phyloP scores from a whole-genome alignment of 2,329 filamentous ascomycete genomes.

The Zasmidium cellare region DNA sequence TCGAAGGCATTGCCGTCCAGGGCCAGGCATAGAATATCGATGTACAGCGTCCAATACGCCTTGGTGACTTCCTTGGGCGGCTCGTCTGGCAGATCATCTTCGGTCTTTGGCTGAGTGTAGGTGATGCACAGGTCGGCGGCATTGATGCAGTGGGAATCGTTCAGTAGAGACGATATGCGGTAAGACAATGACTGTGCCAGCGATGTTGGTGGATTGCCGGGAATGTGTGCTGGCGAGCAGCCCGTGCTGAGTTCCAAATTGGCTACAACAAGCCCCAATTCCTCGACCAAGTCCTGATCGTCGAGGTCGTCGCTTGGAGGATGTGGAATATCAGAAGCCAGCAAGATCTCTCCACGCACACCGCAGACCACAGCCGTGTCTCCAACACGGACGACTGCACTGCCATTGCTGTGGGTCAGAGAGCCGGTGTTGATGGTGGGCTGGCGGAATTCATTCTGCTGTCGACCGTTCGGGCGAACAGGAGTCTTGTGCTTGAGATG shows the following conservation, averaged over 20 bases:
- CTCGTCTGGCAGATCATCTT: constrained; percentile 46
- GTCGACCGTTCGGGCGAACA: constrained; percentile 78
- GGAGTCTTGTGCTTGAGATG: constrained; percentile 71
- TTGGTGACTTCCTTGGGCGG: constrained; percentile 58
- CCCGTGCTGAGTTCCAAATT: constrained; percentile 93
- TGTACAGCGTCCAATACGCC: constrained; percentile 92
- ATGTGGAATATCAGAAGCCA: constrained; percentile 71
- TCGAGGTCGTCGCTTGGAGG: constrained; percentile 41
- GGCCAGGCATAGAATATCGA: constrained; percentile 92
- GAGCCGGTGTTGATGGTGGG: constrained; percentile 81
- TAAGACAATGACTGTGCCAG: constrained; percentile 85
- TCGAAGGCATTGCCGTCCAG: constrained; percentile 92
- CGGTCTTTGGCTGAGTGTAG: constrained; percentile 46
- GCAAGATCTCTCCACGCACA: constrained; percentile 80
- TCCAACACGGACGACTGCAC: constrained; percentile 81
- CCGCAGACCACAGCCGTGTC: constrained; percentile 96
- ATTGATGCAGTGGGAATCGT: constrained; percentile 67
- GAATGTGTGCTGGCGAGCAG: constrained; percentile 80
- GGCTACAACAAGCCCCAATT: constrained; percentile 75
- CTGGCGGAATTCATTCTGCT: constrained; percentile 66
- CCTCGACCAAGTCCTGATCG: constrained; percentile 39
- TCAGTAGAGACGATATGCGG: constrained; percentile 72
- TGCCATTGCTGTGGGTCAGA: constrained; percentile 85
- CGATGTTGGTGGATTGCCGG: constrained; percentile 76
- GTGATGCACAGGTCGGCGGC: constrained; percentile 70